These are phyloP conservation scores for Haberlea rhodopensis DNA, from an alignment of 257 asterid species.

Conservation along the genomic window DNA sequence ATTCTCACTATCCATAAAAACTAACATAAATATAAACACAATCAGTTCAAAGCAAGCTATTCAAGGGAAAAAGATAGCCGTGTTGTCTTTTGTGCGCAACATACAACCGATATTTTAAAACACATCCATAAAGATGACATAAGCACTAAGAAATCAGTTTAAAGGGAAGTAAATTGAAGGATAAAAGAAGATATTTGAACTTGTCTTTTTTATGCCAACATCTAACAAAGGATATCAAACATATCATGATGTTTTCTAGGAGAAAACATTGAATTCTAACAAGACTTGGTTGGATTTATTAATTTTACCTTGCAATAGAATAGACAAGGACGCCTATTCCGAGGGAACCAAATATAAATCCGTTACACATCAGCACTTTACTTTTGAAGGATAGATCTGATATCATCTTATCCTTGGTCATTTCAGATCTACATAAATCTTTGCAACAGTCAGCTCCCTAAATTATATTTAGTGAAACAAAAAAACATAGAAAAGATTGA, in stretches of 20 bases:
- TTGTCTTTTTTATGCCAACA: not conserved
- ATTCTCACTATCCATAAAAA: not conserved
- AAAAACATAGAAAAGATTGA: conserved; percentile 16
- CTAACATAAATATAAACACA: too few relatives aligned
- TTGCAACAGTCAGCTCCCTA: conserved; percentile 23
- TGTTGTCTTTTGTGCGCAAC: not conserved
- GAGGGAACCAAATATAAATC: conserved; percentile 63
- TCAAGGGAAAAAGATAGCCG: not conserved
- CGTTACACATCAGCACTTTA: conserved; percentile 66
- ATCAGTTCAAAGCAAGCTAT: not conserved
- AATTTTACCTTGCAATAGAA: conserved; percentile 66
- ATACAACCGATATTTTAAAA: not conserved
- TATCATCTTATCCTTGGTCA: conserved; percentile 72
- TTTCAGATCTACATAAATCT: conserved; percentile 54
- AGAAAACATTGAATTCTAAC: conserved; percentile 5
- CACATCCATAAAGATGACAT: not conserved
- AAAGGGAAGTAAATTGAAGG: not conserved
- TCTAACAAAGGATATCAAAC: not conserved
- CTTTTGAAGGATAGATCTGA: conserved; percentile 67
- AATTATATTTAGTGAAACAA: conserved; percentile 22
- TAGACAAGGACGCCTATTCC: conserved; percentile 76
- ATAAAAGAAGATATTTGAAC: not conserved
- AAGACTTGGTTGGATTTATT: conserved; percentile 1
- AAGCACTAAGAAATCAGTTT: not conserved
- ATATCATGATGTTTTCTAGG: not conserved